phyloP scores from a whole-genome alignment of 116 monocot species.

The Trichopus zeylanicus region DNA sequence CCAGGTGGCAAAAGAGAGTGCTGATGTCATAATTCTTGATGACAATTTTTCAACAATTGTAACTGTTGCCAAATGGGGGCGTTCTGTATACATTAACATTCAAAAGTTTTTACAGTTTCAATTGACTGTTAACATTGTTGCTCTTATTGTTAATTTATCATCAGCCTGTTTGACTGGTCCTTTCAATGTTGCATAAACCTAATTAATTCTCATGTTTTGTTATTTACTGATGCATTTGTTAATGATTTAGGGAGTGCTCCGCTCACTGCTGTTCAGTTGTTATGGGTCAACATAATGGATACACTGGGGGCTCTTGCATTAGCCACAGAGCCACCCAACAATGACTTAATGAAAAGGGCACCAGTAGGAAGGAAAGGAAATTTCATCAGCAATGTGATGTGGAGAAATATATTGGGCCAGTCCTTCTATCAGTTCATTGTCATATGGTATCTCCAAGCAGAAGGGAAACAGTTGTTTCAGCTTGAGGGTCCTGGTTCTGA shows the following conservation, averaged over 20 bases:
- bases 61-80: slow-evolving; percentile 73
- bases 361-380: slow-evolving; percentile 62
- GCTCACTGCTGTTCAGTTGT: slow-evolving; percentile 76
- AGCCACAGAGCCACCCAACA: slow-evolving; percentile 71
- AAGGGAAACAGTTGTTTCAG: slow-evolving; percentile 43
- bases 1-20: slow-evolving; percentile 79
- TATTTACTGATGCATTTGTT: background rate
- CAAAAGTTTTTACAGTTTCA: slow-evolving; percentile 85
- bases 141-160: slow-evolving; percentile 57
- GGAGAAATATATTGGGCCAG: slow-evolving; percentile 87
- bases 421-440: slow-evolving; percentile 62
- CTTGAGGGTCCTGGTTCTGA: slow-evolving; percentile 44
- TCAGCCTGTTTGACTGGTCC: slow-evolving; percentile 74
- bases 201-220: slow-evolving; percentile 5
- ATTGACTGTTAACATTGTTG: slow-evolving; percentile 78
- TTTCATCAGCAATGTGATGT: slow-evolving; percentile 75
- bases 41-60: slow-evolving; percentile 78
- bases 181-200: background rate
- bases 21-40: slow-evolving; percentile 75
- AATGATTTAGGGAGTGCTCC: slow-evolving; percentile 56
- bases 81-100: slow-evolving; percentile 75
- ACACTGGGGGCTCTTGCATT: slow-evolving; percentile 84
- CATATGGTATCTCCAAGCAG: slow-evolving; percentile 57
- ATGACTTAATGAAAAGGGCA: slow-evolving; percentile 59
- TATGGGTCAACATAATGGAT: slow-evolving; percentile 96